Percentiles rank a stretch among this genome's conserved stretches.
Evolutionary conservation across 108 stramenopile genomes (phyloP).

Genomic region (Discostella stelligeroides): DNA sequence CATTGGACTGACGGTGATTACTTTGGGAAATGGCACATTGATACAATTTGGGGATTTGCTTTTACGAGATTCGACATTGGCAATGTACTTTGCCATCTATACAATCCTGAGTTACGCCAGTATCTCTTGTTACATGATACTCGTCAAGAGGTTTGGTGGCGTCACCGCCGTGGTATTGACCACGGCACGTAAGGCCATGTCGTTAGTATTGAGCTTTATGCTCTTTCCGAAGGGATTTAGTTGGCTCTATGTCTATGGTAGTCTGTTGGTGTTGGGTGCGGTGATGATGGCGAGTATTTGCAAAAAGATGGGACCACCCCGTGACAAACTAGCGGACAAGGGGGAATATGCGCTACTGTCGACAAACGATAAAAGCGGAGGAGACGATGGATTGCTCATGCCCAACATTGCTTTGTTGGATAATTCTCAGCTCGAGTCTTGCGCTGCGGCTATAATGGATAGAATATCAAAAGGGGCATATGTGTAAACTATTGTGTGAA

Average conservation of each 20-base stretch:
- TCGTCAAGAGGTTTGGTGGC: slow-evolving; percentile 76
- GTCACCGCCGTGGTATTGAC: slow-evolving; percentile 69
- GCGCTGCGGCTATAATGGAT: slow-evolving; percentile 7
- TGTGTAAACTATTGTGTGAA: background rate
- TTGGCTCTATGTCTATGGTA: slow-evolving; percentile 65
- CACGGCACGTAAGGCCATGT: slow-evolving; percentile 72
- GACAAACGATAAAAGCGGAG: background rate
- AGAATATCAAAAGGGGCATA: slow-evolving; percentile 10
- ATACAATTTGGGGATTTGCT: slow-evolving; percentile 29
- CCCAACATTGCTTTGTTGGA: background rate
- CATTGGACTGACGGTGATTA: slow-evolving; percentile 55
- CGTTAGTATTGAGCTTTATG: slow-evolving; percentile 65
- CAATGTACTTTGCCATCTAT: slow-evolving; percentile 46
- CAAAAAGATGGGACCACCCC: slow-evolving; percentile 52
- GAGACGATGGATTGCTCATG: background rate
- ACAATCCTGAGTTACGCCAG: slow-evolving; percentile 60
- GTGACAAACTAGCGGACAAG: background rate
- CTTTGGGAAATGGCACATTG: slow-evolving; percentile 53
- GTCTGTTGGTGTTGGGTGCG: slow-evolving; percentile 66
- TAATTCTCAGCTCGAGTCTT: slow-evolving; percentile 5
- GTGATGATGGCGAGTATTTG: slow-evolving; percentile 55
- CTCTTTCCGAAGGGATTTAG: slow-evolving; percentile 77
- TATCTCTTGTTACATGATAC: slow-evolving; percentile 71
- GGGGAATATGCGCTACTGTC: background rate
- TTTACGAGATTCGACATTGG: slow-evolving; percentile 21